Base-by-base conservation (phyloP, 2,329 filamentous ascomycete genomes). In the Apiospora aurea region DNA sequence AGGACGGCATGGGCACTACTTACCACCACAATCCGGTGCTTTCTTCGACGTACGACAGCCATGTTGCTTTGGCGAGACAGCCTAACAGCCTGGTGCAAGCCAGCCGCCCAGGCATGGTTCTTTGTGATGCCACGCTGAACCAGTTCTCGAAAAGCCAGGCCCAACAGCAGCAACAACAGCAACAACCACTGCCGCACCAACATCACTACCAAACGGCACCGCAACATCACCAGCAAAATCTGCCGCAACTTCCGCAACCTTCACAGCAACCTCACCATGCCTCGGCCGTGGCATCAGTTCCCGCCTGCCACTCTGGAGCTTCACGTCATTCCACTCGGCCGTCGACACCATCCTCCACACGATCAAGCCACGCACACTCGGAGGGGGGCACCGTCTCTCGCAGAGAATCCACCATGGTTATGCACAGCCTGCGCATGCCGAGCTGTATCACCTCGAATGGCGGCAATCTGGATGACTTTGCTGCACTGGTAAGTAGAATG, bases 391-490 rank as follows among this genome's bases (percentile, higher is more conserved):
- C 79, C 16, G 75, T 81, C 4, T 80, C 82, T 7, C 78, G 78
- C 34, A 81, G 81, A 70, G 83, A 85, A 49, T 82, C 84, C 5
- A 83, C 82, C 41, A 83, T 90, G 80, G 86, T 88, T 2, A 85
- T 83, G 73, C 88, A 90, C 78, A 90, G 87, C 78, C 85, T 96
- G 49, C 90, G 92, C 77, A 91, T 97, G 53, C 94, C 94, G 8
- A 85, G 87, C 64, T 92, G 93, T 49, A 94, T 97, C 79, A 94
- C 92, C 77, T 86, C 91, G 46, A 90, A 88, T 76, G 93, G 93
- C 66, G 93, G 94, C 10, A 95, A 89, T 78, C 81, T 97, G 75
- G 89, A 94, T 13, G 93, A 96, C 78, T 95, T 97, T 81, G 93
- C 94, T 70, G 94, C 94, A 72, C 90, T 95, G 87, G 93, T 95